These are phyloP conservation scores for Geranium brycei DNA, from an alignment of 345 rosid genomes.

Conservation along the genomic window DNA sequence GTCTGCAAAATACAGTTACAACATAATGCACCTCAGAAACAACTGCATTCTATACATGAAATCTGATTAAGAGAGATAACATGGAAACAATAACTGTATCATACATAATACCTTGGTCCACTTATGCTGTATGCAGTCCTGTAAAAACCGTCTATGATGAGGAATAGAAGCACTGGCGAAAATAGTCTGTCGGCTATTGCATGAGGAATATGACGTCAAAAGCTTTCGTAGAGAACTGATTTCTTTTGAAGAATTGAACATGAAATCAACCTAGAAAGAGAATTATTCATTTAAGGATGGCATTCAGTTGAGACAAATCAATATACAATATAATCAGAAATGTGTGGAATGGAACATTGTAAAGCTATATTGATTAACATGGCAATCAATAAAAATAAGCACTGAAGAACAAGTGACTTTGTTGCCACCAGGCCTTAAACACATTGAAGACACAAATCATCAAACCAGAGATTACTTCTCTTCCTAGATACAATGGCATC, in stretches of 20 bases:
- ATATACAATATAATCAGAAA: no score
- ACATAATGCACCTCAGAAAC: constrained; percentile 5
- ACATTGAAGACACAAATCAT: no score
- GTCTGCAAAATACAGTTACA: constrained; percentile 22
- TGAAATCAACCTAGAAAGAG: constrained; percentile 67
- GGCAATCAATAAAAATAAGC: no score
- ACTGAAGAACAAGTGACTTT: no score
- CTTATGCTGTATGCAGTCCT: constrained; percentile 80
- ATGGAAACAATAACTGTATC: constrained; percentile 7
- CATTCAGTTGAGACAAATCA: background rate
- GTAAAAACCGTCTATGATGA: constrained; percentile 67
- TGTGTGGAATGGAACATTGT: no score
- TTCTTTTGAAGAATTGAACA: constrained; percentile 80
- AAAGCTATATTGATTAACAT: no score
- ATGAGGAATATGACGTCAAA: constrained; percentile 58
- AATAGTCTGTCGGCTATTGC: constrained; percentile 66
- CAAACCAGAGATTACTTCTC: no score
- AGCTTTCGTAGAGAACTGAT: constrained; percentile 68
- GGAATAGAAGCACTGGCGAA: constrained; percentile 95
- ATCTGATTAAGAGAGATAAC: constrained; percentile 1
- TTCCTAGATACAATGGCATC: no score
- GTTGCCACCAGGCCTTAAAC: no score
- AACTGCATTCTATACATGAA: constrained; percentile 5
- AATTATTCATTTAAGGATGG: background rate
- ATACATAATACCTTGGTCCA: constrained; percentile 74